Percentiles rank a stretch among this genome's conserved stretches.
phyloP scores from a whole-genome alignment of 1,284 basidiomycete genomes.

The Ceratobasidium sp. region DNA sequence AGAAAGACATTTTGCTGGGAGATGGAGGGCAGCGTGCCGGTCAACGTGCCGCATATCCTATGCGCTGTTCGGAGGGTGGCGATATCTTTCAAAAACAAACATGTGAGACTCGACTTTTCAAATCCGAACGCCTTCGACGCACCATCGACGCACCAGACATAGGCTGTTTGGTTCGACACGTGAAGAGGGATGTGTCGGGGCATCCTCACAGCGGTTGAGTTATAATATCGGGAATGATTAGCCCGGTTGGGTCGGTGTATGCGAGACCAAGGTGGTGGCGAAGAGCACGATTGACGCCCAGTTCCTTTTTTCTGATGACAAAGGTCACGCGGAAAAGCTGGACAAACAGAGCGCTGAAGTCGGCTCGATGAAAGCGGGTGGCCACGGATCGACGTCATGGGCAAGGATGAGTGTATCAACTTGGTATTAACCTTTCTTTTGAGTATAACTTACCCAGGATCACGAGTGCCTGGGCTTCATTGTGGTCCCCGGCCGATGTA shows the following conservation, averaged over 20 bases:
- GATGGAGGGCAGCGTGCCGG: conserved; percentile 92
- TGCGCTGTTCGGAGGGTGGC: conserved; percentile 80
- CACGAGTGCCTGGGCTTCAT: background rate
- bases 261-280: conserved; percentile 7
- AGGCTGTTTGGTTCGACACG: conserved; percentile 75
- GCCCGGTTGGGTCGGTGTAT: conserved; percentile 34
- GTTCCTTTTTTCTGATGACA: conserved; percentile 5
- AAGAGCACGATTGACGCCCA: conserved; percentile 4
- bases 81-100: conserved; percentile 65
- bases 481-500: background rate
- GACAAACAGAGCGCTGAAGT: conserved; percentile 1
- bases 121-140: conserved; percentile 48
- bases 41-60: conserved; percentile 84
- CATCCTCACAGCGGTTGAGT: conserved; percentile 9
- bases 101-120: background rate
- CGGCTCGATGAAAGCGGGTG: too few relatives aligned
- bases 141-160: conserved; percentile 84
- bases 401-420: background rate
- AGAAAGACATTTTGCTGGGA: conserved; percentile 98
- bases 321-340: background rate
- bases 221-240: conserved; percentile 15
- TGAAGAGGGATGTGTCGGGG: conserved; percentile 60
- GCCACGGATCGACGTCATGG: conserved; percentile 11
- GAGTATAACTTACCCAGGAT: background rate
- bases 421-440: background rate